Percentiles rank a stretch among this genome's conserved stretches.
These are phyloP conservation scores for Penicillium lagena DNA, from an alignment of 495 filamentous ascomycete genomes.

Conservation along the genomic window DNA sequence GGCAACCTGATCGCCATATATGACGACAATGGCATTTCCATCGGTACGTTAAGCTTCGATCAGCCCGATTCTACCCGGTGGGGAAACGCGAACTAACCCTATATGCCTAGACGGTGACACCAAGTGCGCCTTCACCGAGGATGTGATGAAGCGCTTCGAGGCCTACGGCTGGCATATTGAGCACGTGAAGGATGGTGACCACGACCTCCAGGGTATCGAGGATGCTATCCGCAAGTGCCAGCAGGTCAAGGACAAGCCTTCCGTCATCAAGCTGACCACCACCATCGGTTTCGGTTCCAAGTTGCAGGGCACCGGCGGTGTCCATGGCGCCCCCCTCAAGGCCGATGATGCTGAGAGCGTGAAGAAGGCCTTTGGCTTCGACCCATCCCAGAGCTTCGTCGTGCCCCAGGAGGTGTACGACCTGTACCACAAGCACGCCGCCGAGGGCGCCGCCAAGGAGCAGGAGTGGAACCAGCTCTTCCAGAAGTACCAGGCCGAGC, in stretches of 20 bases:
- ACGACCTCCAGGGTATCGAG: conserved; percentile 84
- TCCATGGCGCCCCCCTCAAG: conserved; percentile 95
- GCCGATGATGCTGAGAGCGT: conserved; percentile 84
- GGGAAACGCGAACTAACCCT: conserved; percentile 4
- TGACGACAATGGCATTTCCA: conserved; percentile 98
- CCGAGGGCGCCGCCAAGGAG: conserved; percentile 83
- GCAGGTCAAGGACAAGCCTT: conserved; percentile 90
- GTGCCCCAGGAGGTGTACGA: conserved; percentile 96
- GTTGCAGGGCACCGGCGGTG: conserved; percentile 86
- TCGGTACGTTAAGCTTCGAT: conserved; percentile 46
- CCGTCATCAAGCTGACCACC: conserved; percentile 93
- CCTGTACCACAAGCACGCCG: conserved; percentile 71
- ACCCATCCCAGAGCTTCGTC: conserved; percentile 87
- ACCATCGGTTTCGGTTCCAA: conserved; percentile 97
- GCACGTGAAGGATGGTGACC: conserved; percentile 83
- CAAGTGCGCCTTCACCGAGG: conserved; percentile 93
- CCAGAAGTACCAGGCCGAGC: conserved; percentile 71
- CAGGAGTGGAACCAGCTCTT: conserved; percentile 94
- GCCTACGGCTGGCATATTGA: conserved; percentile 94
- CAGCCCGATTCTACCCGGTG: not conserved
- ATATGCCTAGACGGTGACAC: conserved; percentile 73
- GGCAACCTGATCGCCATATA: conserved; percentile 96
- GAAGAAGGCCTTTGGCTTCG: conserved; percentile 92
- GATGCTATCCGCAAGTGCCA: conserved; percentile 78
- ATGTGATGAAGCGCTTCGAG: conserved; percentile 92